Evolutionary conservation across 2,329 filamentous ascomycete genomes (phyloP), one percentile per base, ranked within the genome.

Genomic region (Trichophyton mentagrophytes): DNA sequence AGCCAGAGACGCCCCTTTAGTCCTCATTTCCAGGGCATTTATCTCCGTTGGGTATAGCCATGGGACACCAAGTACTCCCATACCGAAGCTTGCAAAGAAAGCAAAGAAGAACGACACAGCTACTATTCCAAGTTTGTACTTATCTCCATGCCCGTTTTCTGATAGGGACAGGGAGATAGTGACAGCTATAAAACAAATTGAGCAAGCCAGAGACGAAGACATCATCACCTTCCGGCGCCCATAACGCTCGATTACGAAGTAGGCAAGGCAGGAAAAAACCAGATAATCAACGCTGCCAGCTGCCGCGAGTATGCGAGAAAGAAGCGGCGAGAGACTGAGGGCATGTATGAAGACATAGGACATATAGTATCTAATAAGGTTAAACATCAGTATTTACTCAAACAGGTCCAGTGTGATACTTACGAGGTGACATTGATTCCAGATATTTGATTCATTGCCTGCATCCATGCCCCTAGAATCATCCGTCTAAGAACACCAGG

Each of bases 181-280:
- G 58, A 80, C 80, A 7, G 78, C 66, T 17, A 77, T 71, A 71
- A 77, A 80, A 65, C 78, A 82, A 11, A 76, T 72, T 1, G 74
- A 77, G 61, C 78, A 80, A 8, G 76, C 79, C 5, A 72, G 70
- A n/a, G 78, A 74, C 4, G 74, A 77, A 17, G 67, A 67, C 71
- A 80, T 78, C 77, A 80, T 78, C 55, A 79, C 71, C 57, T 73
- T 76, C 8, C 78, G 72, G 8, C 79, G 72, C 2, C 78, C 78
- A 61, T 73, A 78, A 4, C 76, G 69, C 61, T 80, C 78, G 61
- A 80, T 76, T 3, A 78, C 71, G 58, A 79, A 77, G 68, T 71
- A 79, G 51, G 67, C 74, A 61, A 70, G 66, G 60, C 67, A 76
- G 5, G 74, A 71, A 63, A 77, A 78, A 38, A 79, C 64, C 1